Percentiles rank a stretch among this genome's conserved stretches.
Evolutionary conservation across 768 basidiomycete species (phyloP).

Genomic region (Dioszegia crocea): DNA sequence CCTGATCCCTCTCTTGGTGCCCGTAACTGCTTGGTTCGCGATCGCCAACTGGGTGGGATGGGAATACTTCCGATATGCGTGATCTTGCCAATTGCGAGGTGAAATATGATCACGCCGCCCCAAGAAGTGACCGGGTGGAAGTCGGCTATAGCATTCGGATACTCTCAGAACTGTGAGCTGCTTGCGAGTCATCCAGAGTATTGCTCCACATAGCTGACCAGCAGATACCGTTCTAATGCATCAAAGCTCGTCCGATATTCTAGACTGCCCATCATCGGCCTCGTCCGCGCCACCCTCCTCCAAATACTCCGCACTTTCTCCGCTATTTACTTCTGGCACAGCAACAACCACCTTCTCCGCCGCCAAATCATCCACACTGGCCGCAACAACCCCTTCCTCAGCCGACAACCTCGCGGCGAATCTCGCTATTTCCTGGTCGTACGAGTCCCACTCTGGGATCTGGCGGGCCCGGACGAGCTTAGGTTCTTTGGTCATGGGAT

Average conservation of each 20-base stretch:
- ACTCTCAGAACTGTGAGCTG: too few species aligned
- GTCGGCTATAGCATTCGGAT: too few species aligned
- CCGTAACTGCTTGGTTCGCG: slow-evolving; percentile 78
- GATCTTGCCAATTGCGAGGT: too few species aligned
- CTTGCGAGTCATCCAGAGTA: too few species aligned
- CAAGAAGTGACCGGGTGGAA: too few species aligned
- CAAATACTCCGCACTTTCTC: background rate
- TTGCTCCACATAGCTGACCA: background rate
- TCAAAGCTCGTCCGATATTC: slow-evolving; percentile 9
- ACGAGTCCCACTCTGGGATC: slow-evolving; percentile 96
- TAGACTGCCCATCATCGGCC: background rate
- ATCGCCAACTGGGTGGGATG: slow-evolving; percentile 99
- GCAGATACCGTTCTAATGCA: background rate
- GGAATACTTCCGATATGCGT: slow-evolving; percentile 93
- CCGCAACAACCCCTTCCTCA: slow-evolving; percentile 22
- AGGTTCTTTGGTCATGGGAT: slow-evolving; percentile 95
- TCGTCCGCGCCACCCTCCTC: background rate
- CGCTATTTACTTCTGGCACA: background rate
- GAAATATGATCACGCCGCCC: too few species aligned
- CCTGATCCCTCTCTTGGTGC: slow-evolving; percentile 70
- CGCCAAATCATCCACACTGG: slow-evolving; percentile 39
- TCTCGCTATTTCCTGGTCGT: slow-evolving; percentile 81
- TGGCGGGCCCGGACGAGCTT: slow-evolving; percentile 87
- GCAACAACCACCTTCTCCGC: slow-evolving; percentile 6
- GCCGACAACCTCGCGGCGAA: slow-evolving; percentile 60